Percentiles rank a stretch among this genome's conserved stretches.
Evolutionary conservation across 2,329 filamentous ascomycete species (phyloP).

Genomic region (Hypocrella siamensis): DNA sequence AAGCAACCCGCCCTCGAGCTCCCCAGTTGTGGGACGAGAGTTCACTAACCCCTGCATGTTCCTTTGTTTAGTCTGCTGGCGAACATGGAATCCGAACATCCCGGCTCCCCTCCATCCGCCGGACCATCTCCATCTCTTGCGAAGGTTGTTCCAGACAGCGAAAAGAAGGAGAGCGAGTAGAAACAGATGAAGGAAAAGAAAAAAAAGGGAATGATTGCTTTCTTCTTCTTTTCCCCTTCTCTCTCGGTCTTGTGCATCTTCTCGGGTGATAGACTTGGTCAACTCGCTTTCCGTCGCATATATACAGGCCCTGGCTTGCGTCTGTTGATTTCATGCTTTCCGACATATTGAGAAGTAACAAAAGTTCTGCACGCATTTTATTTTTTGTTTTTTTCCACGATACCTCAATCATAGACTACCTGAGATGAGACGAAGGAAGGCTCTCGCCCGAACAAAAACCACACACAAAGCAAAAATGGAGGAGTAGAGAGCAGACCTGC

Average conservation of each 20-base stretch:
- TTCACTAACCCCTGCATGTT: too few species aligned
- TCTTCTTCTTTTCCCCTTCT: slow-evolving; percentile 12
- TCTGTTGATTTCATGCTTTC: slow-evolving; percentile 4
- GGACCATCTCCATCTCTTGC: slow-evolving; percentile 49
- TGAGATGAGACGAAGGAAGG: slow-evolving; percentile 11
- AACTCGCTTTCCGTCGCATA: slow-evolving; percentile 29
- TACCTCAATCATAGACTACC: slow-evolving; percentile 32
- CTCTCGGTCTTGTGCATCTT: slow-evolving; percentile 29
- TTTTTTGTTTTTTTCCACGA: slow-evolving; percentile 22
- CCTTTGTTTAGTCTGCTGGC: slow-evolving; percentile 34
- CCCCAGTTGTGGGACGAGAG: too few species aligned
- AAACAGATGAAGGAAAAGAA: slow-evolving; percentile 31
- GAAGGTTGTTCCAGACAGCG: slow-evolving; percentile 42
- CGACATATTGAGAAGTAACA: slow-evolving; percentile 25
- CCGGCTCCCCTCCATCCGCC: slow-evolving; percentile 54
- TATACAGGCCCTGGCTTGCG: slow-evolving; percentile 29
- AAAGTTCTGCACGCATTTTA: slow-evolving; percentile 27
- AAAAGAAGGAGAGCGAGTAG: slow-evolving; percentile 36
- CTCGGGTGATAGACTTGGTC: slow-evolving; percentile 36
- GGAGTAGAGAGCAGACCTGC: slow-evolving; percentile 5
- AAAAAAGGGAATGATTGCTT: slow-evolving; percentile 19
- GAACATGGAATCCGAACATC: slow-evolving; percentile 46
- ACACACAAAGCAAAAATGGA: too few species aligned
- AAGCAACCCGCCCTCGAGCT: too few species aligned
- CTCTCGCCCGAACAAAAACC: slow-evolving; percentile 16